Evolutionary conservation across 805 yeast species (phyloP), one percentile per base, ranked within the genome.

Genomic region (Cyberlindnera samutprakarnensis): DNA sequence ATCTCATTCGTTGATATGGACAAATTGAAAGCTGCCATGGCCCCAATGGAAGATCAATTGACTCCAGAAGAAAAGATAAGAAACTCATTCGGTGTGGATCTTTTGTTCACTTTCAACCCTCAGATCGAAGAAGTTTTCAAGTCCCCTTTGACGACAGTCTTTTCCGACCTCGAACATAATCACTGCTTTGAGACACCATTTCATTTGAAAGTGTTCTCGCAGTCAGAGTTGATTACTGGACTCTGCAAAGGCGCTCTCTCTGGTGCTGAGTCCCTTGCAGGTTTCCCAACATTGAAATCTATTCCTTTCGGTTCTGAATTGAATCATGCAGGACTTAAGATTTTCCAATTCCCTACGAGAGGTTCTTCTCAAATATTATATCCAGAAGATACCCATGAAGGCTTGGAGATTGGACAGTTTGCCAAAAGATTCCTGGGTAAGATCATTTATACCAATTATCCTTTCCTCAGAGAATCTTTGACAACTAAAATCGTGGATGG

Each of bases 1-100:
- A 70, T 92, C 37, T 78, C 94, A 5, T 92, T 92, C 66, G 96
- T 92, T 28, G 96, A 92, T 44, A 86, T 82, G 49, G 58, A 71
- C 19, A 69, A 92, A 38, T 67, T 92, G 35, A 61, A 80, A 20
- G 75, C 67, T 4, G 90, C 90, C 2, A 72, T 92, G 71, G 64
- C 59, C 29, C 84, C 94, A 2, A 57, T 68, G 25, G 82, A 84
- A 36, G 49, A 61, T 1, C 68, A 66, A 38, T 61, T 92, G 35
- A 62, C 77, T 1, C 71, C 80, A 0, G 90, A 75, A 31, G 98
- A 92, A 52, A 64, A 64, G 33, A 47, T 49, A 30, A 74, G 98
- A 57, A 92, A 92, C 56, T 55, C 75, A 0, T 74, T 76, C 52
- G 96, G 97, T 5, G 46, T 53, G 7, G 83, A 83, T 44, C 57